Base-by-base conservation (phyloP, 2,329 filamentous ascomycete species). In the Trichoderma lentiforme region DNA sequence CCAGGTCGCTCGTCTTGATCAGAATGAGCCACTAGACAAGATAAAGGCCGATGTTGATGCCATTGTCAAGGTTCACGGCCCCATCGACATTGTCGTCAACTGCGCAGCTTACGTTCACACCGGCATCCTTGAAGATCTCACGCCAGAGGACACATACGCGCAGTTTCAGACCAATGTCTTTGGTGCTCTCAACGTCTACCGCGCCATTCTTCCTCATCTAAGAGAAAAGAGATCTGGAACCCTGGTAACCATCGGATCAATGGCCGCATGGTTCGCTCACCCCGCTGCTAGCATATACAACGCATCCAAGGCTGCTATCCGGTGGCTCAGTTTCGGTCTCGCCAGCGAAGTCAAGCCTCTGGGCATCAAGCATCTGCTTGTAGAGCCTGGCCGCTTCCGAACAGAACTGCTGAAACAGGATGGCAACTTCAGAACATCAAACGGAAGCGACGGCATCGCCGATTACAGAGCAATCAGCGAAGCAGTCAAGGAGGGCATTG, bases 381-480 rank as follows among this genome's bases (percentile, higher is more conserved):
- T 73, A 3, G 72, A 73, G 30, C 72, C 72, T n/a, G 72, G 72
- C 11, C 63, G 62, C 2, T 73, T 73, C 61, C 69, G 72, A 28
- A 73, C 72, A 2, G 68, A 61, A 15, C 14, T 73, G 21, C 24
- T 73, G 47, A 72, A 72, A 21, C 72, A 71, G 24, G 34, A 43
- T 18, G 72, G 69, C 11, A 61, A 73, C 62, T 66, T 73, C 11
- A 39, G 43, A 18, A 51, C 43, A 5, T 39, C 62, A 14, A 69
- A 61, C 12, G 51, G 69, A 4, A 56, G 34, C 30, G n/a, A 18
- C 4, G 69, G 72, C 47, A 73, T 73, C 18, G 58, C 62, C 1
- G 72, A 71, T 30, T 73, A 73, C 32, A n/a, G 56, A 61, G 61
- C 39, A 8, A 7, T 71, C 18, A 71, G 63, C 62, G 56, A 64